phyloP scores from a whole-genome alignment of 2,329 filamentous ascomycete genomes.

The Neonectria hederae region DNA sequence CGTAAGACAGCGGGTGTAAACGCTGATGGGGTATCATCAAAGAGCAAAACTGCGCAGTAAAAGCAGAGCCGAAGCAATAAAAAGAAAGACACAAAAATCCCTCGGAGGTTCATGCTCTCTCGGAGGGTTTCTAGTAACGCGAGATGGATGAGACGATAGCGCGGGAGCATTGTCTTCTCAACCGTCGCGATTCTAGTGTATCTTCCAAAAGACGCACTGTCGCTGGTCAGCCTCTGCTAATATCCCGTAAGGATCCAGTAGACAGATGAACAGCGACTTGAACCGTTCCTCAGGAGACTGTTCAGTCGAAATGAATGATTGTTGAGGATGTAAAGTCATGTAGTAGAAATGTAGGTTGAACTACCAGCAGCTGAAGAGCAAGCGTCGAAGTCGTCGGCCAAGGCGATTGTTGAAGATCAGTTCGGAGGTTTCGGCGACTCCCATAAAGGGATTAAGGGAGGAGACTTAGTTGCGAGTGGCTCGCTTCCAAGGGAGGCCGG shows the following conservation, averaged over 20 bases:
- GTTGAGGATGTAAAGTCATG: constrained; percentile 6
- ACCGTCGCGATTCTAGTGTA: constrained; percentile 37
- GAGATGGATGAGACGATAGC: constrained; percentile 53
- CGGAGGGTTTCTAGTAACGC: constrained; percentile 24
- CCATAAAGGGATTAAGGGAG: constrained; percentile 3
- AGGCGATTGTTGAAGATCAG: constrained; percentile 46
- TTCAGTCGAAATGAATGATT: neutral
- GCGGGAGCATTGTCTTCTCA: constrained; percentile 61
- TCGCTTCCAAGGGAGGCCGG: constrained; percentile 50
- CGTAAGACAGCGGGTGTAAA: constrained; percentile 57
- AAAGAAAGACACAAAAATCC: constrained; percentile 24
- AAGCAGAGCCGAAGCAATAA: constrained; percentile 34
- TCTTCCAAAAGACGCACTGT: constrained; percentile 52
- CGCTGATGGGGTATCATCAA: constrained; percentile 57
- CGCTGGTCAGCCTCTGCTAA: constrained; percentile 47
- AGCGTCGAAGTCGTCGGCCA: constrained; percentile 8
- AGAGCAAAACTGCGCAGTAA: constrained; percentile 39
- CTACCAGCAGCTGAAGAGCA: constrained; percentile 40
- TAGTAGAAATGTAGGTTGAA: constrained; percentile 50
- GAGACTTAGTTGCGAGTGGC: constrained; percentile 37
- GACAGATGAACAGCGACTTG: neutral
- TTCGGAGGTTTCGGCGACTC: constrained; percentile 16
- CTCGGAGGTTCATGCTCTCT: constrained; percentile 10
- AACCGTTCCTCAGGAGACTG: neutral
- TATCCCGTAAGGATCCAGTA: neutral